Conservation (phyloP, 371 early-diverging fungal genomes). For the Entomophthora muscae region DNA sequence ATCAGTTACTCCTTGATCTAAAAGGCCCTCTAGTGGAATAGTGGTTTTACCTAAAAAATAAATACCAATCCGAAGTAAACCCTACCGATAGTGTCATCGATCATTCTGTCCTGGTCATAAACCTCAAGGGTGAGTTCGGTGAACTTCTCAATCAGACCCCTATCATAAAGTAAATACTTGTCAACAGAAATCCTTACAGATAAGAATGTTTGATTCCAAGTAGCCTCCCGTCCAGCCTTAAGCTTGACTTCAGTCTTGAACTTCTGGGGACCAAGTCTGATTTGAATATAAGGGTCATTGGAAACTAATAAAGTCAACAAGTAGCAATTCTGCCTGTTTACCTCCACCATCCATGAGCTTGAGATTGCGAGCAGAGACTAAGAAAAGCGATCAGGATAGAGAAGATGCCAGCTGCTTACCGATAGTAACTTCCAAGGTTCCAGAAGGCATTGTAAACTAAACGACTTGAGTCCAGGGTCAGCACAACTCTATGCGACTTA, state of each 20-base stretch:
- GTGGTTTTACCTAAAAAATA: conserved; percentile 4
- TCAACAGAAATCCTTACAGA: not conserved
- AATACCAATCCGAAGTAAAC: not conserved
- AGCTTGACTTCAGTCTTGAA: conserved; percentile 8
- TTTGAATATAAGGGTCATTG: conserved; percentile 6
- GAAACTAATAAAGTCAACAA: not conserved
- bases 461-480: too few species aligned
- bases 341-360: conserved; percentile 5
- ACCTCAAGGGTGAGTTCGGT: not conserved
- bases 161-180: conserved; percentile 2
- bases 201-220: conserved; percentile 9
- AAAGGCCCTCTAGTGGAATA: conserved; percentile 3
- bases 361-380: conserved; percentile 7
- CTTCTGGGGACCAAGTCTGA: conserved; percentile 4
- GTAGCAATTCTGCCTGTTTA: not conserved
- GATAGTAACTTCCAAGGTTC: conserved; percentile 8
- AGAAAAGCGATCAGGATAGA: not conserved
- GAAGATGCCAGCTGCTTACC: not conserved
- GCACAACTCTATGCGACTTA: too few species aligned
- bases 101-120: conserved; percentile 4
- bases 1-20: not conserved
- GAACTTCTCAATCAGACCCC: conserved; percentile 4
- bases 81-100: conserved; percentile 9
- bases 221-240: conserved; percentile 7
- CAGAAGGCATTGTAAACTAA: not conserved